A percentile compares a stretch with the other conserved stretches of the same genome.
phyloP scores from a whole-genome alignment of 225 moss, liverwort and hornwort species.

The Pseudoscleropodium purum region DNA sequence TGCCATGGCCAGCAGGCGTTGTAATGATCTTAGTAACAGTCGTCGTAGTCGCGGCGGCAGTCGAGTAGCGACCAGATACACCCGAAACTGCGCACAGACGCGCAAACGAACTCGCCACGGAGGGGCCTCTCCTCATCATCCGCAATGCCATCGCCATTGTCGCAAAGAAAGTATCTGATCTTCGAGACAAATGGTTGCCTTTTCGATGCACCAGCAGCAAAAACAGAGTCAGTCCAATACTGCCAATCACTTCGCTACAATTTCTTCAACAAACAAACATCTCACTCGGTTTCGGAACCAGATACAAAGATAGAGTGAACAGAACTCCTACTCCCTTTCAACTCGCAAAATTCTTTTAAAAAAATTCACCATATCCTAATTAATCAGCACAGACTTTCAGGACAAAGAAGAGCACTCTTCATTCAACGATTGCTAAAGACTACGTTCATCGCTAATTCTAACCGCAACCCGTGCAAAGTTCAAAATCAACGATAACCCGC shows the following conservation, averaged over 20 bases:
- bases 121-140: slow-evolving; percentile 18
- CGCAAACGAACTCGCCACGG: slow-evolving; percentile 20
- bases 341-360: neutral
- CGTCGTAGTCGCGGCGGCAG: slow-evolving; percentile 20
- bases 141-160: slow-evolving; percentile 39
- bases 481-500: neutral
- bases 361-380: neutral
- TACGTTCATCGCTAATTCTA: neutral
- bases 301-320: neutral
- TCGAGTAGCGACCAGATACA: slow-evolving; percentile 8
- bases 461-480: neutral
- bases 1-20: slow-evolving; percentile 24
- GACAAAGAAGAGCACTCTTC: neutral
- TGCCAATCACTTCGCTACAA: neutral
- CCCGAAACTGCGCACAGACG: slow-evolving; percentile 21
- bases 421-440: neutral
- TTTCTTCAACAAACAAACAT: neutral
- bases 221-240: neutral
- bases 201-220: neutral
- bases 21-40: slow-evolving; percentile 30
- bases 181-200: neutral
- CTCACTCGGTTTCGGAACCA: neutral
- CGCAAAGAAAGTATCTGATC: neutral
- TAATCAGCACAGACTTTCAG: neutral
- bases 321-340: neutral